Percentiles rank a stretch among this genome's conserved stretches.
Evolutionary conservation across 768 basidiomycete species (phyloP).

Genomic region (Xanthoconium stramineum): DNA sequence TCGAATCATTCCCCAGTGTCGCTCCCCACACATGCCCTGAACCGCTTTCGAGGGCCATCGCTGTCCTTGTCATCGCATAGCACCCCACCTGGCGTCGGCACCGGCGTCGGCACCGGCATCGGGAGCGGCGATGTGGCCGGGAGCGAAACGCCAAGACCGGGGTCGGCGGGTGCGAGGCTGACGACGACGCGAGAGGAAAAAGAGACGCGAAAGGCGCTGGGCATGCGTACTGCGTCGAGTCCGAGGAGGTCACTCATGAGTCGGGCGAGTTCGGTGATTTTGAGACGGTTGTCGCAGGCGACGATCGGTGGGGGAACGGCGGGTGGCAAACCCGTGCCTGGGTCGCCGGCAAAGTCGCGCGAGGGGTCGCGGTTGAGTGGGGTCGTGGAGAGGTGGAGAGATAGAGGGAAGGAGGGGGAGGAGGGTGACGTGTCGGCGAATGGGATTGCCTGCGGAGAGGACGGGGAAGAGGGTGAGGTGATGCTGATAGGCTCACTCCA

Average conservation of each 20-base stretch:
- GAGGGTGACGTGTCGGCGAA: background rate
- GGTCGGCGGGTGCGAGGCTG: conserved; percentile 24
- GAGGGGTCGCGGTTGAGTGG: conserved; percentile 2
- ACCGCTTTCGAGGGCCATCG: background rate
- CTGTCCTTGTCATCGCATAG: background rate
- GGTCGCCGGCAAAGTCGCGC: conserved; percentile 1
- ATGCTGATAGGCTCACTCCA: conserved; percentile 18
- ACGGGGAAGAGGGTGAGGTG: conserved; percentile 12
- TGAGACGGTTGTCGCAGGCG: conserved; percentile 24
- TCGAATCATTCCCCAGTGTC: conserved; percentile 16
- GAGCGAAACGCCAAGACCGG: conserved; percentile 10
- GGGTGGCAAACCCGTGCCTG: too few species aligned
- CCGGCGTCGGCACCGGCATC: background rate
- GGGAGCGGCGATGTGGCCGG: too few species aligned
- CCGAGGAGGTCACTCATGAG: conserved; percentile 21
- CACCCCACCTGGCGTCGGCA: background rate
- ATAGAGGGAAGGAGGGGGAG: background rate
- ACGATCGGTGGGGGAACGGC: background rate
- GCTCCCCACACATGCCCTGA: conserved; percentile 7
- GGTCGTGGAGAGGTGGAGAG: conserved; percentile 2
- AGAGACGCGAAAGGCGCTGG: background rate
- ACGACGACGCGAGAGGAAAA: conserved; percentile 7
- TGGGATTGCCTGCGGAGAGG: background rate
- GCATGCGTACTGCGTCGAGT: background rate
- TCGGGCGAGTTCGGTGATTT: conserved; percentile 26